These are phyloP conservation scores for Gastrodia elata DNA, from an alignment of 106 monocot genomes.

Conservation along the genomic window DNA sequence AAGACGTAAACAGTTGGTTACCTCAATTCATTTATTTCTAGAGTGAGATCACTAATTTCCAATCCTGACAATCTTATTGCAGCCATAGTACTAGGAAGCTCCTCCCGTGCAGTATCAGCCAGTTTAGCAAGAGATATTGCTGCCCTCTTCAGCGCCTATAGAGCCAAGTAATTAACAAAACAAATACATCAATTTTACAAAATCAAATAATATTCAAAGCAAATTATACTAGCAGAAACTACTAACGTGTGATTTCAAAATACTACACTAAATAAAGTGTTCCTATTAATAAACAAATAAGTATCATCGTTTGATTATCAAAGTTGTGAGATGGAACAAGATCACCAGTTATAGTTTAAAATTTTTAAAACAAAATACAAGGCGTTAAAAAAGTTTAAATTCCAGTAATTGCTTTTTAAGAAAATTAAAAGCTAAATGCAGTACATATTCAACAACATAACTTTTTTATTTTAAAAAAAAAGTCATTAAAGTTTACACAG, in stretches of 20 bases:
- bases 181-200: neutral
- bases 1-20: conserved; percentile 12
- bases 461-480: neutral
- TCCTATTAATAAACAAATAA: neutral
- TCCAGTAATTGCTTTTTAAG: neutral
- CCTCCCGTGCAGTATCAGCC: conserved; percentile 72
- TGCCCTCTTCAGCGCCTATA: conserved; percentile 81
- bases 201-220: neutral
- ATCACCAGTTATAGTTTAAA: neutral
- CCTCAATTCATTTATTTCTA: conserved; percentile 90
- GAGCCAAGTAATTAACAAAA: conserved; percentile 4
- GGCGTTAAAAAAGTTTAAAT: no score
- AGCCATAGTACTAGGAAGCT: conserved; percentile 93
- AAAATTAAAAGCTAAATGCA: neutral
- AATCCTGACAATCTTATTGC: conserved; percentile 89
- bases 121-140: conserved; percentile 81
- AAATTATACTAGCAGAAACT: neutral
- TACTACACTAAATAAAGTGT: neutral
- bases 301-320: neutral
- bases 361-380: neutral
- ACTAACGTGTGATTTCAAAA: neutral
- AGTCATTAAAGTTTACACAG: neutral
- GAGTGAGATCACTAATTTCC: conserved; percentile 94
- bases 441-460: neutral
- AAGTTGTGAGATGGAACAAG: neutral